Conservation (phyloP, 331 rosid genomes). For the Quercus lobata region DNA sequence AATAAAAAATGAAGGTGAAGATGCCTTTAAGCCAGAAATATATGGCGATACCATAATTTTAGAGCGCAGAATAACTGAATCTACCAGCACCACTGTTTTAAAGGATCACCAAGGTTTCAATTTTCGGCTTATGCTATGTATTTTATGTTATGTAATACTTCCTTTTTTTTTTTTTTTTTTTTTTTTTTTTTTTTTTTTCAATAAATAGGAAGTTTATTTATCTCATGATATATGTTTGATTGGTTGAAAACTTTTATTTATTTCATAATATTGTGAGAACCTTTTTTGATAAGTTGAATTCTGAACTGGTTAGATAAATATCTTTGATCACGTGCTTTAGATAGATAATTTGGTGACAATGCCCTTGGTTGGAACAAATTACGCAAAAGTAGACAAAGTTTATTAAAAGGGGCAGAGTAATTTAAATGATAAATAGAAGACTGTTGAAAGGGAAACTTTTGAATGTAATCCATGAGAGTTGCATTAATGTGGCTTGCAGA, state of each 20-base stretch:
- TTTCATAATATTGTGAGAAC: not conserved
- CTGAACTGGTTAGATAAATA: not conserved
- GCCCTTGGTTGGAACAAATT: not conserved
- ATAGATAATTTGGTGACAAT: not conserved
- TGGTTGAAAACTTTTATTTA: not conserved
- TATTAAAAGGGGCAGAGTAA: not conserved
- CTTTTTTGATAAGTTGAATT: not conserved
- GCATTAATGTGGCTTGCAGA: not conserved
- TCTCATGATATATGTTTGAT: conserved; percentile 1
- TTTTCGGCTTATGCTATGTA: not conserved
- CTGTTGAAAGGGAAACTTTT: not conserved
- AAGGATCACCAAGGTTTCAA: conserved; percentile 72
- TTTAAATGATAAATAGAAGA: not conserved
- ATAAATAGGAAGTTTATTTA: not conserved
- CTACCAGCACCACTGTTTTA: conserved; percentile 48
- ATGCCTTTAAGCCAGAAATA: conserved; percentile 78
- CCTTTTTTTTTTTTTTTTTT: no score
- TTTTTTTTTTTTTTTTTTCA: no score
- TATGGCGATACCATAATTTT: conserved; percentile 65
- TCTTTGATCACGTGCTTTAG: not conserved
- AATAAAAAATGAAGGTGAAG: conserved; percentile 79
- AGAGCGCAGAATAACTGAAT: conserved; percentile 72
- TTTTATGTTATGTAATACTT: not conserved
- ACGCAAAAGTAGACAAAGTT: not conserved
- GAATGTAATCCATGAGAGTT: not conserved